Percentiles rank a stretch among this genome's conserved stretches.
These are phyloP conservation scores for Capsella bursapastoris DNA, from an alignment of 345 rosid species.

Conservation along the genomic window DNA sequence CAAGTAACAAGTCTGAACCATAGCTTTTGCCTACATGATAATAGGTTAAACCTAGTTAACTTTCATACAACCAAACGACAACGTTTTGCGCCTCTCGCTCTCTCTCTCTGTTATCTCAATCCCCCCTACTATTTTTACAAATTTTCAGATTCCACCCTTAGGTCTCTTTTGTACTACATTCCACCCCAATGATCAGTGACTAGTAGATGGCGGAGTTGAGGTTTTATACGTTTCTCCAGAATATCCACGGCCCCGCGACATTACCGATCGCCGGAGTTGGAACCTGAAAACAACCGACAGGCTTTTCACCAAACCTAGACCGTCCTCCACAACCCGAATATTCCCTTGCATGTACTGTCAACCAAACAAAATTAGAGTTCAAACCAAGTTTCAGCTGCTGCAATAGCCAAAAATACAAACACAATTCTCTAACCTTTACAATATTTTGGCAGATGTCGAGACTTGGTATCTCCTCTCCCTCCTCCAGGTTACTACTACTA, in stretches of 20 bases:
- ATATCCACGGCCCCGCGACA: slow-evolving; percentile 43
- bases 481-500: slow-evolving; percentile 50
- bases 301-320: slow-evolving; percentile 63
- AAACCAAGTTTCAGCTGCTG: not conserved
- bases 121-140: slow-evolving; percentile 7
- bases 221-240: slow-evolving; percentile 33
- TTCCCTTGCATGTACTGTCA: slow-evolving; percentile 81
- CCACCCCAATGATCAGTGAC: slow-evolving; percentile 17
- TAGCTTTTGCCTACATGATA: slow-evolving; percentile 23
- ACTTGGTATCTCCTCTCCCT: slow-evolving; percentile 61
- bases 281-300: slow-evolving; percentile 72
- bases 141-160: slow-evolving; percentile 8
- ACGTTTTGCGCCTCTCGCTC: slow-evolving; percentile 3
- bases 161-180: slow-evolving; percentile 14
- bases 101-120: not conserved
- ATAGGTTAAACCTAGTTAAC: slow-evolving; percentile 33
- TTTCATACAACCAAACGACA: slow-evolving; percentile 20
- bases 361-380: slow-evolving; percentile 13
- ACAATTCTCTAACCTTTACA: slow-evolving; percentile 57
- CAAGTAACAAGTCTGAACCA: slow-evolving; percentile 4
- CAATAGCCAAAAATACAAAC: not conserved
- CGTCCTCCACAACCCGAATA: slow-evolving; percentile 62
- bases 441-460: slow-evolving; percentile 69
- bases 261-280: slow-evolving; percentile 56
- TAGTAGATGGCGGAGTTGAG: slow-evolving; percentile 32